phyloP scores from a whole-genome alignment of 1,284 basidiomycete genomes.

The Kalmanozyma brasiliensis region DNA sequence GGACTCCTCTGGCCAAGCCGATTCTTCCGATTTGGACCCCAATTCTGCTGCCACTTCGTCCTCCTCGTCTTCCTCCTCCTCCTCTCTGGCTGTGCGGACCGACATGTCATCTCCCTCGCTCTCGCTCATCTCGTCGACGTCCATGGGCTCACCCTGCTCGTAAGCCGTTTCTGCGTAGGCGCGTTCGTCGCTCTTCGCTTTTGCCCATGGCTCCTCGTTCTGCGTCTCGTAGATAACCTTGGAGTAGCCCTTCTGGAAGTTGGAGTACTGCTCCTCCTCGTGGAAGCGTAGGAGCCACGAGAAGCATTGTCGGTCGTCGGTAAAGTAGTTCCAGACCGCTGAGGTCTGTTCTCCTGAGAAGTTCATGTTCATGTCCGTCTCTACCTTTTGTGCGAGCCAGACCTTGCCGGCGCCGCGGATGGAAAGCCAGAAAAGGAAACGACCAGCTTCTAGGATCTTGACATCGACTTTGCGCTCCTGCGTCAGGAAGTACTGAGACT shows the following conservation, averaged over 20 bases:
- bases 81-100: constrained; percentile 54
- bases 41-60: constrained; percentile 73
- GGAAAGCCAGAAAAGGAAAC: constrained; percentile 74
- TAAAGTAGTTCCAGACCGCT: constrained; percentile 81
- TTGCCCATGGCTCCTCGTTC: constrained; percentile 80
- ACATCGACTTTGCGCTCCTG: constrained; percentile 78
- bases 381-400: constrained; percentile 79
- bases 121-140: constrained; percentile 56
- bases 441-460: constrained; percentile 74
- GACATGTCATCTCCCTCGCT: constrained; percentile 50
- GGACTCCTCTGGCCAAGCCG: constrained; percentile 41
- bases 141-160: constrained; percentile 85
- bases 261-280: constrained; percentile 73
- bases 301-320: constrained; percentile 73
- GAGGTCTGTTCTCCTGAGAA: constrained; percentile 70
- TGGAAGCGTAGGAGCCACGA: constrained; percentile 87
- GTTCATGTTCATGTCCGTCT: constrained; percentile 68
- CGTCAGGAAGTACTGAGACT: constrained; percentile 77
- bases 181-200: constrained; percentile 74
- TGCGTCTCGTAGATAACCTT: constrained; percentile 83
- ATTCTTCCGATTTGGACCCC: constrained; percentile 25
- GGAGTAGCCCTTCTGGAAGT: constrained; percentile 78
- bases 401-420: constrained; percentile 69
- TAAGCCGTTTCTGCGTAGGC: constrained; percentile 73
- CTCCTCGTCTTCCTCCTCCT: constrained; percentile 69